Base-by-base conservation (phyloP, 2,329 filamentous ascomycete genomes). In the Coniella lustricola region DNA sequence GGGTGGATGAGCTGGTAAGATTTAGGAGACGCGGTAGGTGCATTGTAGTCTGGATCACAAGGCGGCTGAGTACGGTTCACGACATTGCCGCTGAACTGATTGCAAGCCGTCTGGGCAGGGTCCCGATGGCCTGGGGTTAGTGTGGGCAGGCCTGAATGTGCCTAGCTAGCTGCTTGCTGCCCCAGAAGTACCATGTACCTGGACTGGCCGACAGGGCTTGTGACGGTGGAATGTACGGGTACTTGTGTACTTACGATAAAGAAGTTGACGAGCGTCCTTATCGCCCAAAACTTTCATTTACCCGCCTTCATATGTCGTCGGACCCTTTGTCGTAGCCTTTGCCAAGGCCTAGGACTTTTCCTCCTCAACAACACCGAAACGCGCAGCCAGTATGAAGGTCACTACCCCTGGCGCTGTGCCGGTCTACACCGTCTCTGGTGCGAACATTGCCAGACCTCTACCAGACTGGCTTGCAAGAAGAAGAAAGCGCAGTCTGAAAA, bases 401-500 rank as follows among this genome's bases (percentile, higher is more conserved):
- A 84, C 85, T 22, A 89, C 89, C 59, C 82, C 87, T 56, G 87
- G 88, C 84, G 38, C 49, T 37, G 86, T 95, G 51, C 87, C 87
- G 49, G 90, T 96, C 2, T 98, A 98, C 64, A 97, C 93, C 47
- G 87, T 98, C 60, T 90, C 91, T 33, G 94, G 93, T 56, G 88
- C 89, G 31, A 88, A 88, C 32, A 91, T 88, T 16, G 86, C 89
- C 7, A 81, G 91, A 21, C 87, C 88, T 17, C 76, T 98, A 25
- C 93, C 93, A 52, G 93, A 98, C 69, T 98, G 93, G 90, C 85
- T 98, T 52, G 86, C 90, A 31, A 80, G 89, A 56, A 85, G 89
- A 59, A 77, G 91, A 64, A 97, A 96, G 74, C 79, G 87, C 64
- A 94, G 87, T 62, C 72, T 96, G 58, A 97, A 97, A 68, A 83